phyloP scores from a whole-genome alignment of 805 yeast species.

The Wickerhamia fluorescens region DNA sequence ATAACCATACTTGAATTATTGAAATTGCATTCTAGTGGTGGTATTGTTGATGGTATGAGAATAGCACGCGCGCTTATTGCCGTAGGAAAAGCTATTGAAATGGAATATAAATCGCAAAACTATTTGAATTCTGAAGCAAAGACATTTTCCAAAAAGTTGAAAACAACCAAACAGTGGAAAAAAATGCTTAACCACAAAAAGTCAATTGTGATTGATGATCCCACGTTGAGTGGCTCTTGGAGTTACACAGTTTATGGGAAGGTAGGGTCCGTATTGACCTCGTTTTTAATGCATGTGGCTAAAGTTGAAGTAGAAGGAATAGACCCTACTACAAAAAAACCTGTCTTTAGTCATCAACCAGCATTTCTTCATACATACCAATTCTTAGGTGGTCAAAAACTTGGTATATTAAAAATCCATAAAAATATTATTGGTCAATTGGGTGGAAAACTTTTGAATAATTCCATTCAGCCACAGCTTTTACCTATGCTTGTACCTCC shows the following conservation, averaged over 20 bases:
- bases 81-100: constrained; percentile 78
- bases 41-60: constrained; percentile 72
- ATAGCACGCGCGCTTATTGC: constrained; percentile 75
- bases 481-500: constrained; percentile 92
- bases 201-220: constrained; percentile 6
- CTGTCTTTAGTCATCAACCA: constrained; percentile 70
- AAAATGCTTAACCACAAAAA: constrained; percentile 29
- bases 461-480: constrained; percentile 74
- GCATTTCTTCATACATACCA: constrained; percentile 89
- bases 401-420: constrained; percentile 79
- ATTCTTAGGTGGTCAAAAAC: constrained; percentile 65
- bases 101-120: constrained; percentile 72
- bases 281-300: constrained; percentile 74
- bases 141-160: constrained; percentile 33
- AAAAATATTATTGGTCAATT: constrained; percentile 57
- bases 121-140: constrained; percentile 51
- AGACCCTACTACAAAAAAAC: constrained; percentile 71
- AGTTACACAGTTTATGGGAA: constrained; percentile 37
- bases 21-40: constrained; percentile 68
- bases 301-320: constrained; percentile 70
- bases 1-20: constrained; percentile 78
- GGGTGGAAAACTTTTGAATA: constrained; percentile 56
- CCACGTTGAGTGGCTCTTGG: constrained; percentile 14
- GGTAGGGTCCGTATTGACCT: constrained; percentile 73
- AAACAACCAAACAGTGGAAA: constrained; percentile 43